Percentiles rank a stretch among this genome's conserved stretches.
phyloP scores from a whole-genome alignment of 139 green algal species.

The Zygnema cylindricum region DNA sequence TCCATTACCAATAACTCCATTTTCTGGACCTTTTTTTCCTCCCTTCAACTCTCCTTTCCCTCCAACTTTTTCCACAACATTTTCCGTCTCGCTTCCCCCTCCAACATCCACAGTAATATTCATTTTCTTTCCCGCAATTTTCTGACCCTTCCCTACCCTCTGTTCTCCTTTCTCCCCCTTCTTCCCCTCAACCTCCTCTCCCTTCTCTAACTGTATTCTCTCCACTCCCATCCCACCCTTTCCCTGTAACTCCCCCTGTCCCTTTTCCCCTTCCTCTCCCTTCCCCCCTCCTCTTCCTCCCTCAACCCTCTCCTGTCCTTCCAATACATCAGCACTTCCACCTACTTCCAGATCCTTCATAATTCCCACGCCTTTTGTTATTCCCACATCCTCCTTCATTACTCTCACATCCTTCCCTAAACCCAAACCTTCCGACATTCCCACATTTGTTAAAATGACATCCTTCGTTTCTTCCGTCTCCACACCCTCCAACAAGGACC shows the following conservation, averaged over 20 bases:
- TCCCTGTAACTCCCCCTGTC: not conserved
- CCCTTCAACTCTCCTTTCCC: not conserved
- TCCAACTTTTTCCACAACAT: not conserved
- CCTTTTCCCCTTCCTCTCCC: not conserved
- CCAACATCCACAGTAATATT: too few relatives aligned
- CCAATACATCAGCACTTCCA: not conserved
- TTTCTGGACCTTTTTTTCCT: too few relatives aligned
- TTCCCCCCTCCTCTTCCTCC: not conserved
- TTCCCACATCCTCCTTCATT: not conserved
- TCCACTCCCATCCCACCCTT: not conserved
- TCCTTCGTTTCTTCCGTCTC: too few relatives aligned
- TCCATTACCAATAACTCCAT: too few relatives aligned
- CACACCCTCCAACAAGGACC: not conserved
- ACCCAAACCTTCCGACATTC: too few relatives aligned
- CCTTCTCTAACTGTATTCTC: not conserved
- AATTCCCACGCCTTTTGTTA: not conserved
- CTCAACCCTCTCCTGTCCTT: not conserved
- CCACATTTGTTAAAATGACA: too few relatives aligned
- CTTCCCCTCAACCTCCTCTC: not conserved
- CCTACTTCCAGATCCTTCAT: not conserved
- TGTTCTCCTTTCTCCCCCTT: not conserved
- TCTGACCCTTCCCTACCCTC: not conserved
- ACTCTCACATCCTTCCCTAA: not conserved
- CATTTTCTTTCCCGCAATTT: not conserved
- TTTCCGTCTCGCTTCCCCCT: too few relatives aligned